Conservation (phyloP, 2,329 filamentous ascomycete genomes). For the Zasmidium cellare region DNA sequence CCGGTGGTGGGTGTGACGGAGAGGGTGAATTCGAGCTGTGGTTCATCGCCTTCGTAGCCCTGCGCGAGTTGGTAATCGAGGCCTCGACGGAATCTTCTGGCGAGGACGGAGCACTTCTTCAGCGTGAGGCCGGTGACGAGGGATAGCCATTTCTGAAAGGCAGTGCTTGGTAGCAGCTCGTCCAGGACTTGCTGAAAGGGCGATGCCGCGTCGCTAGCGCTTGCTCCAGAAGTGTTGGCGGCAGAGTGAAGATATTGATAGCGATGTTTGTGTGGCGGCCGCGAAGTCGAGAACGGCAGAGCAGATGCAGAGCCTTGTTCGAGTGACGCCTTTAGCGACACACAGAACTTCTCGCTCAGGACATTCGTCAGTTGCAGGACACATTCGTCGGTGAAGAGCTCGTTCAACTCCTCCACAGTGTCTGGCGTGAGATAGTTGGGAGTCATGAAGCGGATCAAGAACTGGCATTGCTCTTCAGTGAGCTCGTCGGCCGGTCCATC, state of each 20-base stretch:
- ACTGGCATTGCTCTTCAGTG: conserved; percentile 79
- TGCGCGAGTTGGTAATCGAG: conserved; percentile 92
- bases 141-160: conserved; percentile 88
- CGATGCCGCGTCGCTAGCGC: conserved; percentile 38
- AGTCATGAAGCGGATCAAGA: conserved; percentile 84
- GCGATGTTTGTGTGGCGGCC: conserved; percentile 92
- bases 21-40: conserved; percentile 83
- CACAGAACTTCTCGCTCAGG: conserved; percentile 74
- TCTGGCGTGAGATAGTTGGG: conserved; percentile 91
- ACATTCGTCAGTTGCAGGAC: conserved; percentile 81
- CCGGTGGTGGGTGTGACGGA: conserved; percentile 81
- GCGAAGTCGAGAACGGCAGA: conserved; percentile 49
- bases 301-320: conserved; percentile 59
- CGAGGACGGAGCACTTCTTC: conserved; percentile 73
- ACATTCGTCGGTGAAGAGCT: conserved; percentile 78
- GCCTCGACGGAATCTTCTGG: conserved; percentile 81
- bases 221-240: conserved; percentile 1
- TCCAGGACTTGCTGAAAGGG: conserved; percentile 76
- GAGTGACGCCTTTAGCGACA: conserved; percentile 69
- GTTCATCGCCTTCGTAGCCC: conserved; percentile 69
- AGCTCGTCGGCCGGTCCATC: conserved; percentile 56
- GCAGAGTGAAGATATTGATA: conserved; percentile 72
- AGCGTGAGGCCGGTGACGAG: conserved; percentile 76
- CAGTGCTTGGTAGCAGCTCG: conserved; percentile 75
- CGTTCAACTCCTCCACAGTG: conserved; percentile 77